phyloP scores from a whole-genome alignment of 495 filamentous ascomycete genomes.

The Aspergillus avenaceus region DNA sequence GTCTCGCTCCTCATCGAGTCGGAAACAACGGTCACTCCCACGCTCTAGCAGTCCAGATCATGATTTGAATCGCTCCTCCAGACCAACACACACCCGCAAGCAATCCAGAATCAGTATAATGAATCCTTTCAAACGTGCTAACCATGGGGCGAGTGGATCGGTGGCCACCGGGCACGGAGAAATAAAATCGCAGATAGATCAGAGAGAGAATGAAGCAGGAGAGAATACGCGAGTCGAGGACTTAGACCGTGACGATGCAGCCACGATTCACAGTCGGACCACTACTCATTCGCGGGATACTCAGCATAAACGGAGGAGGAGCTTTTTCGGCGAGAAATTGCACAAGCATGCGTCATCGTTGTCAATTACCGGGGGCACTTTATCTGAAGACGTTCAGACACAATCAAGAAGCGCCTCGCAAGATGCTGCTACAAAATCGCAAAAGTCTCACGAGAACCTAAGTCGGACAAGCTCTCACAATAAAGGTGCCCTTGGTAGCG shows the following conservation, averaged over 20 bases:
- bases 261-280: constrained; percentile 41
- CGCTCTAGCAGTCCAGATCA: constrained; percentile 38
- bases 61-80: constrained; percentile 31
- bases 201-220: constrained; percentile 19
- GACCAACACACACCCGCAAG: constrained; percentile 30
- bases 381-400: constrained; percentile 22
- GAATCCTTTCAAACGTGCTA: constrained; percentile 44
- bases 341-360: constrained; percentile 34
- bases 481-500: constrained; percentile 17
- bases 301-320: constrained; percentile 36
- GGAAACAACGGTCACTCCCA: constrained; percentile 21
- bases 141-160: constrained; percentile 33
- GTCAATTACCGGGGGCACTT: constrained; percentile 21
- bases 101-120: constrained; percentile 44
- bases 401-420: constrained; percentile 30
- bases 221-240: constrained; percentile 14
- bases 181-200: constrained; percentile 18
- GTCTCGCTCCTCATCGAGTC: constrained; percentile 17
- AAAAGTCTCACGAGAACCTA: constrained; percentile 32
- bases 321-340: constrained; percentile 38
- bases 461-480: constrained; percentile 31
- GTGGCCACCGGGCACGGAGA: constrained; percentile 31
- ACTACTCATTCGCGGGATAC: constrained; percentile 38
- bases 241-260: constrained; percentile 34
- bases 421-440: constrained; percentile 27